phyloP scores from a whole-genome alignment of 257 asterid genomes.

The Solanum peruvianum region DNA sequence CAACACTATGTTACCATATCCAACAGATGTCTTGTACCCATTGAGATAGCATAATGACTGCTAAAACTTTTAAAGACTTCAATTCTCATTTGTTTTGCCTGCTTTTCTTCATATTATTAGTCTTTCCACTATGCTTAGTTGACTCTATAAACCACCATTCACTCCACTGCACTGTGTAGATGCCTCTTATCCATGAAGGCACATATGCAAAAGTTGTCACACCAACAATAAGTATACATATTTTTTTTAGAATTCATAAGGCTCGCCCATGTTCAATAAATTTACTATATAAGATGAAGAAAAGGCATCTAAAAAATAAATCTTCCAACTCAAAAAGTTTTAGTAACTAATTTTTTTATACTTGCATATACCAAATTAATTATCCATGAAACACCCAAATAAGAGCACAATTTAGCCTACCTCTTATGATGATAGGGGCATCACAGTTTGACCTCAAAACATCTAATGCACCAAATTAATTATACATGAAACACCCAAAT shows the following conservation, averaged over 20 bases:
- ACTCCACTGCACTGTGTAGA: conserved; percentile 37
- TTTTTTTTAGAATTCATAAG: conserved; percentile 64
- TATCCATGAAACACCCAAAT: no score
- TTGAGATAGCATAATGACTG: conserved; percentile 71
- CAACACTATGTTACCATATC: conserved; percentile 57
- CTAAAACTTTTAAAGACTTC: conserved; percentile 50
- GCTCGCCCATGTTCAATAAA: conserved; percentile 83
- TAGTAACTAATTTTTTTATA: conserved; percentile 3
- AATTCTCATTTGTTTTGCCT: conserved; percentile 37
- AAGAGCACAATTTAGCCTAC: conserved; percentile 5
- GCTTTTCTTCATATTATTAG: conserved; percentile 43
- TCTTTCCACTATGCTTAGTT: conserved; percentile 29
- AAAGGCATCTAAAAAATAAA: conserved; percentile 55
- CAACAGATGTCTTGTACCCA: conserved; percentile 66
- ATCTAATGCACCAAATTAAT: background rate
- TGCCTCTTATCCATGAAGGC: conserved; percentile 38
- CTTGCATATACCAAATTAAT: background rate
- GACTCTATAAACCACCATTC: conserved; percentile 19
- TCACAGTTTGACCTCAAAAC: conserved; percentile 49
- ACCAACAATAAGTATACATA: conserved; percentile 55
- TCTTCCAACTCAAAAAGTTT: conserved; percentile 23
- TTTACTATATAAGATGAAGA: conserved; percentile 71
- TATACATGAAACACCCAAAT: no score
- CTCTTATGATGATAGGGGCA: conserved; percentile 83
- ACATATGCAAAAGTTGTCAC: conserved; percentile 66